Base-by-base conservation (phyloP, 78 protist genomes). In the Cavenderia fasciculata region DNA sequence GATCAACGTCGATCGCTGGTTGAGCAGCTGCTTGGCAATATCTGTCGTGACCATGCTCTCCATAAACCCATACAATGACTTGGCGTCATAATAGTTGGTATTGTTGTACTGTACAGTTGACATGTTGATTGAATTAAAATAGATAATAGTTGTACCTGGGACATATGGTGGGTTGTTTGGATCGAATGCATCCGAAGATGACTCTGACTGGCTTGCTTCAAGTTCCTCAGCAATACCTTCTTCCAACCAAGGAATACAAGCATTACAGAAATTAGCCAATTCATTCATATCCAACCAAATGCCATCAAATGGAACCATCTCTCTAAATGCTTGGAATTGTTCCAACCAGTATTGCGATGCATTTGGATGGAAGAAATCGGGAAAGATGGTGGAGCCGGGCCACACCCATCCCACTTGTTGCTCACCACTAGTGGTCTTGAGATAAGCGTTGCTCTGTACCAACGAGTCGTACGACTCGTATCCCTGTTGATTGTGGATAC, bases 231-330 rank as follows among this genome's bases (percentile, higher is more conserved):
- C n/a, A n/a, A n/a, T n/a, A 25, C 25, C 25, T 18, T 33, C 41
- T 21, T 16, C 14, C 18, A 31, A 31, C 57, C 27, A 27, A 49
- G 49, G 49, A 1, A 10, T 27, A 18, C 19, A 12, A 23, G 66
- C 25, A 40, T 88, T 52, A 73, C 93, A 69, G 40, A 84, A 87
- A 91, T 86, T 88, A 38, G 85, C 46, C 23, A 86, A 29, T 44
- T 96, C 98, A 86, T 96, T 96, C 97, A 96, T 96, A 84, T 96
- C 97, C 18, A 96, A 87, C 97, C 97, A 96, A 40, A 94, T 63
- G 33, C 94, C 91, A 87, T 90, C 94, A 25, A 90, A 77, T 19
- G 38, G 25, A 44, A 63, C 77, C 16, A 70, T 33, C 16, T 54
- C 36, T 29, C 54, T 52, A 61, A 69, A 93, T 25, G 33, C 33